phyloP scores from a whole-genome alignment of 345 rosid genomes.

The Kandelia obovata region DNA sequence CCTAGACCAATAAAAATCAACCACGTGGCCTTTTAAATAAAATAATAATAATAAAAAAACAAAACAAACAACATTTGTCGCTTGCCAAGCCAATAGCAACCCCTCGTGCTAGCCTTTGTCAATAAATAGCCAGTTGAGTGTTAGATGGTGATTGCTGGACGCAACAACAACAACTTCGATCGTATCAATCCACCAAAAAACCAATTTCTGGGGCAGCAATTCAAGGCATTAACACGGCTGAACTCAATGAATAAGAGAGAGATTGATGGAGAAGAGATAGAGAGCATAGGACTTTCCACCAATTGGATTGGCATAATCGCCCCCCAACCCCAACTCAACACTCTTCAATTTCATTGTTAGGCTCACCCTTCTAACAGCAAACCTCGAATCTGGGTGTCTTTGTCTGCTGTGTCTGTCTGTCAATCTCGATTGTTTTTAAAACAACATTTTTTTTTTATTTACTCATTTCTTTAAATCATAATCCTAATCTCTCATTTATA shows the following conservation, averaged over 20 bases:
- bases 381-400: neutral
- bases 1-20: neutral
- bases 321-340: neutral
- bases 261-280: conserved; percentile 1
- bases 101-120: too few relatives aligned
- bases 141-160: neutral
- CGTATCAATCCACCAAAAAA: conserved; percentile 6
- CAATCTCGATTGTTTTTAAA: neutral
- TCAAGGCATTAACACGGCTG: conserved; percentile 4
- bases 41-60: neutral
- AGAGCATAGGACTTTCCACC: conserved; percentile 50
- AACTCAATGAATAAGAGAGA: neutral
- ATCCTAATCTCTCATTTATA: conserved; percentile 14
- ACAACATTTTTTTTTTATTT: neutral
- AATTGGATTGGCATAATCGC: conserved; percentile 40
- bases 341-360: conserved; percentile 16
- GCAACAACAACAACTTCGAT: neutral
- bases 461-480: neutral
- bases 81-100: neutral
- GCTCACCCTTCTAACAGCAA: conserved; percentile 27
- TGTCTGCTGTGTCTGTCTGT: conserved; percentile 3
- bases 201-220: neutral
- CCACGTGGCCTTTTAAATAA: neutral
- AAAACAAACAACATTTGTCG: neutral
- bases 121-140: neutral